Evolutionary conservation across 2,329 filamentous ascomycete genomes (phyloP).

Genomic region (Fonsecaea multimorphosa): DNA sequence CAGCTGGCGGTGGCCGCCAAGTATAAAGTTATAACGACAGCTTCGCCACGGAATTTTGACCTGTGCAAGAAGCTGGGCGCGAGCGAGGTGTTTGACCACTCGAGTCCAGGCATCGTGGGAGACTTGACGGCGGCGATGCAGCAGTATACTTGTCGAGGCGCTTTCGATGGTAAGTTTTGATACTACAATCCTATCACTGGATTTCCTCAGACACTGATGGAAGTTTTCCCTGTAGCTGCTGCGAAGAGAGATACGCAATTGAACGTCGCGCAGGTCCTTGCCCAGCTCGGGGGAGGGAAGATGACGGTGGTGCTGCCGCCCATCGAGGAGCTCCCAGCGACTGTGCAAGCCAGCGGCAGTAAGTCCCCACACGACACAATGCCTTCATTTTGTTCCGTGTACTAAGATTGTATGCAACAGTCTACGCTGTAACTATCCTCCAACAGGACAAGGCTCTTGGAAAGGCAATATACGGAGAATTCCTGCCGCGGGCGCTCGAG

Average conservation of each 20-base stretch:
- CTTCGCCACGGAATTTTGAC: slow-evolving; percentile 52
- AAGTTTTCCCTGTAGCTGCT: slow-evolving; percentile 17
- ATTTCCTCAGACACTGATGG: background rate
- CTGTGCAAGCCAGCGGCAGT: slow-evolving; percentile 27
- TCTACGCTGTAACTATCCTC: slow-evolving; percentile 30
- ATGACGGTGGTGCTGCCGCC: slow-evolving; percentile 25
- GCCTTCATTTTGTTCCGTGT: background rate
- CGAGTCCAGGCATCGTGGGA: slow-evolving; percentile 34
- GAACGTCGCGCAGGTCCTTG: slow-evolving; percentile 32
- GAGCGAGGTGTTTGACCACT: slow-evolving; percentile 54
- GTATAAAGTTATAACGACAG: slow-evolving; percentile 49
- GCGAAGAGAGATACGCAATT: slow-evolving; percentile 28
- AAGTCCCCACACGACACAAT: background rate
- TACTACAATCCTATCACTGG: no score
- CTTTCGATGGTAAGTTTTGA: slow-evolving; percentile 32
- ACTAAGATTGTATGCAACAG: slow-evolving; percentile 11
- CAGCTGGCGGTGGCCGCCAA: slow-evolving; percentile 52
- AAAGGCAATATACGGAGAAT: slow-evolving; percentile 44
- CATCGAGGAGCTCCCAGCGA: slow-evolving; percentile 30
- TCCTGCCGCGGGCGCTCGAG: slow-evolving; percentile 43
- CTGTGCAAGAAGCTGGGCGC: slow-evolving; percentile 54
- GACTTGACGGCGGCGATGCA: slow-evolving; percentile 35
- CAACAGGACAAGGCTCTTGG: slow-evolving; percentile 39
- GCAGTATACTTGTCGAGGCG: slow-evolving; percentile 20
- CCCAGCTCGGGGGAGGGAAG: slow-evolving; percentile 35